phyloP scores from a whole-genome alignment of 73 alveolate species.

The Loxodes magnus region DNA sequence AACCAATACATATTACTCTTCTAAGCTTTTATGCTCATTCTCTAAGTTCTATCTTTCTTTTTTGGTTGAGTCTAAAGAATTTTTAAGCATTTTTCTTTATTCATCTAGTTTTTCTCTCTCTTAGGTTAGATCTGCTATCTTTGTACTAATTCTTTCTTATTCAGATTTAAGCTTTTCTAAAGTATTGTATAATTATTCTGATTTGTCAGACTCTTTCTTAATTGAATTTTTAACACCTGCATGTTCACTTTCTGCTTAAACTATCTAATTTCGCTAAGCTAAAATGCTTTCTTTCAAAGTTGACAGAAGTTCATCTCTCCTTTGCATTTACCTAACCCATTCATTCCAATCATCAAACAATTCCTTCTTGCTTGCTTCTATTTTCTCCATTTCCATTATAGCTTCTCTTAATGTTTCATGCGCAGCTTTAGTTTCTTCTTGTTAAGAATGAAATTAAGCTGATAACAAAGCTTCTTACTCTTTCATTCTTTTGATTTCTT shows the following conservation, averaged over 20 bases:
- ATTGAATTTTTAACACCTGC: constrained; percentile 27
- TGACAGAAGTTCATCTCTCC: constrained; percentile 57
- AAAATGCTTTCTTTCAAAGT: constrained; percentile 50
- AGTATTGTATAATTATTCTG: constrained; percentile 79
- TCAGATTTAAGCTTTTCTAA: constrained; percentile 63
- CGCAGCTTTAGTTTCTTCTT: constrained; percentile 80
- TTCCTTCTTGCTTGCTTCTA: constrained; percentile 63
- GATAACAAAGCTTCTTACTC: constrained; percentile 60
- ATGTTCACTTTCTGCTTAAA: constrained; percentile 39
- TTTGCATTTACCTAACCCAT: constrained; percentile 52
- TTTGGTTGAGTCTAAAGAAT: constrained; percentile 75
- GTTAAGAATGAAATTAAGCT: constrained; percentile 59
- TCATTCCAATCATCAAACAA: constrained; percentile 68
- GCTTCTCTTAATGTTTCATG: constrained; percentile 83
- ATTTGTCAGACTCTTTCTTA: constrained; percentile 68
- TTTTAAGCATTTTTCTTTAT: constrained; percentile 61
- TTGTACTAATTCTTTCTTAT: constrained; percentile 45
- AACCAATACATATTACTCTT: constrained; percentile 66
- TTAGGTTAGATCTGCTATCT: constrained; percentile 55
- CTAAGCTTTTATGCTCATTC: constrained; percentile 68
- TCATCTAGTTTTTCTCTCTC: constrained; percentile 71
- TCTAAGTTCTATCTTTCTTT: constrained; percentile 70
- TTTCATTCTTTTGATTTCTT: constrained; percentile 63
- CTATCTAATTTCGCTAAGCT: constrained; percentile 24
- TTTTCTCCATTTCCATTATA: constrained; percentile 65